These are phyloP conservation scores for Puccinia horiana DNA, from an alignment of 1,284 basidiomycete species.

Conservation along the genomic window DNA sequence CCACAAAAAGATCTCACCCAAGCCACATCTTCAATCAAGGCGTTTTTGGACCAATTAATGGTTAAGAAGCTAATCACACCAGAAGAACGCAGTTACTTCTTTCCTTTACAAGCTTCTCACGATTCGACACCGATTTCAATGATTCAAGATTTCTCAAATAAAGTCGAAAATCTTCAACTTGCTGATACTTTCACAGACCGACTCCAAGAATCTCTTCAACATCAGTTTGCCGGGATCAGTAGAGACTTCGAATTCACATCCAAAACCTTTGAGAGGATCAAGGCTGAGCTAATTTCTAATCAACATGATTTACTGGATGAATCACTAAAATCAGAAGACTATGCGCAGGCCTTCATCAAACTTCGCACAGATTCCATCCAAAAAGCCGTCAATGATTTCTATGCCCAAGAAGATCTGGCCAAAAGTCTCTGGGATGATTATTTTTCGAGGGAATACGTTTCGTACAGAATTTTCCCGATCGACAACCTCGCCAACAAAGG, in stretches of 20 bases:
- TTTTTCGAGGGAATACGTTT: background rate
- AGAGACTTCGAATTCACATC: background rate
- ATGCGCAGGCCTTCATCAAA: background rate
- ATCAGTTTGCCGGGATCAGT: background rate
- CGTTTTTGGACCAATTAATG: background rate
- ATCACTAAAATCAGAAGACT: background rate
- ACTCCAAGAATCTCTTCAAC: background rate
- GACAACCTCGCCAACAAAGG: background rate
- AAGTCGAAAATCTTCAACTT: background rate
- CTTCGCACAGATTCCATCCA: background rate
- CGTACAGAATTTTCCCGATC: background rate
- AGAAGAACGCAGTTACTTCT: conserved; percentile 15
- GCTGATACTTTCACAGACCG: background rate
- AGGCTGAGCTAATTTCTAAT: background rate
- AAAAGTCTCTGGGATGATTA: background rate
- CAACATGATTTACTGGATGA: background rate
- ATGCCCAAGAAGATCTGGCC: background rate
- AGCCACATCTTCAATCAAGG: background rate
- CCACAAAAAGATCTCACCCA: background rate
- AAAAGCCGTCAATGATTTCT: background rate
- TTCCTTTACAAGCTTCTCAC: background rate
- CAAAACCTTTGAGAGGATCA: background rate
- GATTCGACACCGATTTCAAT: background rate
- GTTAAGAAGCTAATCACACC: background rate
- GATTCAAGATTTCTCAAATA: background rate